Evolutionary conservation across 345 rosid species (phyloP), one percentile per base, ranked within the genome.

Genomic region (Lumnitzera littorea): DNA sequence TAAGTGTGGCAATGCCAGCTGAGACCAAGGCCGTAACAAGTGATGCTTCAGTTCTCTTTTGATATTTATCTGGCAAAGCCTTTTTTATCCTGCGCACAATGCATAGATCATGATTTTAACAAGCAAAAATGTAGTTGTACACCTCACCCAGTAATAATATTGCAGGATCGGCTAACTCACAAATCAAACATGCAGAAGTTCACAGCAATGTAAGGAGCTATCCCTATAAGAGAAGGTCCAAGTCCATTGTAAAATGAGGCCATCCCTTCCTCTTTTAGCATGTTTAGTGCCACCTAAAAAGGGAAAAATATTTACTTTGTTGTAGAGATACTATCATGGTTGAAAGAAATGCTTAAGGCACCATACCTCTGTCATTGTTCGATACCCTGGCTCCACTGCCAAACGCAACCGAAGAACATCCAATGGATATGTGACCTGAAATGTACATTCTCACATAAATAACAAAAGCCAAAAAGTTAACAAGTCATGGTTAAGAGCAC

Each of bases 131-230:
- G 46, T 48, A 12, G 41, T 53, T 51, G 57, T 53, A 14, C 25
- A 48, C 58, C 56, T 24, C 15, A 56, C 6, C 48, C 16, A 57
- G 41, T 58, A 59, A 24, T 52, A 20, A 47, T 24, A 62, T 23
- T 23, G 46, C 20, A 60, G 70, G 29, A 58, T 60, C 4, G 50
- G 55, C 24, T 70, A 46, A 77, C 99, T 86, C 80, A 94, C 99
- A 94, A 73, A 69, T 94, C 97, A 63, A 94, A 94, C 50, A 83
- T 72, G 72, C 99, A 90, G 62, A 90, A 94, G 83, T 94, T 94
- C 54, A 86, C 88, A 24, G 97, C 99, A 82, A 94, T 94, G 48
- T 94, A 94, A 50, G 97, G 97, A 57, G 97, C 97, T 70, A 94
- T 94, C 69, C 95, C 77, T 51, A 94, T 73, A 57, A 94, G 91